Evolutionary conservation across 345 rosid genomes (phyloP), one percentile per base, ranked within the genome.

Genomic region (Camelina sativa): DNA sequence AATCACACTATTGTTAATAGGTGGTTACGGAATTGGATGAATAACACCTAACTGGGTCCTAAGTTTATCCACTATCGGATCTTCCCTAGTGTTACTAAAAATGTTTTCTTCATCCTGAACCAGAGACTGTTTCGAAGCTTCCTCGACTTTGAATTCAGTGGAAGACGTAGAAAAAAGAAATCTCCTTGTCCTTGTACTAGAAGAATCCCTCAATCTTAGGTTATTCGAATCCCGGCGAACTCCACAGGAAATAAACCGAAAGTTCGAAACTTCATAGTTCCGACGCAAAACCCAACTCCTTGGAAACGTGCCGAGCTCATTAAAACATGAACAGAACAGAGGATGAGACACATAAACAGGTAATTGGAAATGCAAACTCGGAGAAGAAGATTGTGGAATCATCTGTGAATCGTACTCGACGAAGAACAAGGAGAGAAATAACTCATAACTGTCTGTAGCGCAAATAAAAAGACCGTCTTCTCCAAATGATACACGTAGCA

Each of bases 21-120:
- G 88, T 46, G 96, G 92, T 4, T 96, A 82, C 0, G 98, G 94
- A 7, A 92, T 81, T 22, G 96, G 96, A 59, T 90, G 98, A 16
- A 88, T 81, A 13, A 80, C 94, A 46, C 98, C 98, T 11, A 92
- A 66, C 12, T 89, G 91, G 1, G 92, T 86, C 82, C 91, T 81
- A 16, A 92, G 85, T 82, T 92, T 92, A 54, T 82, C 85, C 17
- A 92, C 88, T 55, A 92, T 77, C 9, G 98, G 91, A 76, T 92
- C 98, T 74, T 90, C 90, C 34, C 69, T 83, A 62, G 83, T 87
- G 32, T 53, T 75, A 16, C 84, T 76, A 23, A 88, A 88, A 78
- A 78, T 85, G 7, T 12, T 59, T 60, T 88, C 85, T 11, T 84
- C 84, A 74, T 81, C 63, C 16, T 67, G 82, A 34, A 76, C 22